These are phyloP conservation scores for Fusarium austroafricanum DNA, from an alignment of 2,329 filamentous ascomycete species.

Conservation along the genomic window DNA sequence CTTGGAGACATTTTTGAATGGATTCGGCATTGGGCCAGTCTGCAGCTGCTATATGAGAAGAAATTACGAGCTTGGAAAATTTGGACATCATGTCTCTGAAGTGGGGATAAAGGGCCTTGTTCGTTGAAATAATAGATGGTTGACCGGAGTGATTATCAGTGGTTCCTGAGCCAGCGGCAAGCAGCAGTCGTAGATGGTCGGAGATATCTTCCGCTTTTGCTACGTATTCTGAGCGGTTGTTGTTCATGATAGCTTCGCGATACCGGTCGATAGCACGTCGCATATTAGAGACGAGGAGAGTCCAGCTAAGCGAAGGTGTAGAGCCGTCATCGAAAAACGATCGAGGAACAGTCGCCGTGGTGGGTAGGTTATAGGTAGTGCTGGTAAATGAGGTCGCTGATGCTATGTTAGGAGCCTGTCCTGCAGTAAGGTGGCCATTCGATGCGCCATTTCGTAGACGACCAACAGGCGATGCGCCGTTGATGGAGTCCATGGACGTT, in stretches of 20 bases:
- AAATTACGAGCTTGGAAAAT: conserved; percentile 98
- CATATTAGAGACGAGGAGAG: conserved; percentile 91
- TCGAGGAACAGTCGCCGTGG: conserved; percentile 73
- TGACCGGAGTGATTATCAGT: conserved; percentile 99
- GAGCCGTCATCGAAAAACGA: conserved; percentile 94
- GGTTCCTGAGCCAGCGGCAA: conserved; percentile 96
- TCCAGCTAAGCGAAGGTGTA: conserved; percentile 86
- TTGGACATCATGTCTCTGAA: conserved; percentile 99
- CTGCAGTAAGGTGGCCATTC: conserved; percentile 54
- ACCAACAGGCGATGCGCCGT: conserved; percentile 70
- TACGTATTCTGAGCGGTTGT: conserved; percentile 89
- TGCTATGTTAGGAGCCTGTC: conserved; percentile 63
- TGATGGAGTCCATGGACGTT: conserved; percentile 91
- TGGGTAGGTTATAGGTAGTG: conserved; percentile 66
- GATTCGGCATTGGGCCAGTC: conserved; percentile 97
- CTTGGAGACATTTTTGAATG: conserved; percentile 92
- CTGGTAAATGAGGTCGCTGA: conserved; percentile 73
- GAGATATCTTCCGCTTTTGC: conserved; percentile 97
- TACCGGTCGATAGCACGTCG: conserved; percentile 90
- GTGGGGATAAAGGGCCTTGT: conserved; percentile 96
- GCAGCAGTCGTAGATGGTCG: conserved; percentile 89
- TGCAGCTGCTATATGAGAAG: conserved; percentile 95
- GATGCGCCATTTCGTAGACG: conserved; percentile 68
- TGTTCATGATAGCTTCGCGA: conserved; percentile 85
- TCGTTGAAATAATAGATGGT: conserved; percentile 98